Evolutionary conservation across 140 eudicot genomes (phyloP).

Genomic region (Ambrosia hybrid): DNA sequence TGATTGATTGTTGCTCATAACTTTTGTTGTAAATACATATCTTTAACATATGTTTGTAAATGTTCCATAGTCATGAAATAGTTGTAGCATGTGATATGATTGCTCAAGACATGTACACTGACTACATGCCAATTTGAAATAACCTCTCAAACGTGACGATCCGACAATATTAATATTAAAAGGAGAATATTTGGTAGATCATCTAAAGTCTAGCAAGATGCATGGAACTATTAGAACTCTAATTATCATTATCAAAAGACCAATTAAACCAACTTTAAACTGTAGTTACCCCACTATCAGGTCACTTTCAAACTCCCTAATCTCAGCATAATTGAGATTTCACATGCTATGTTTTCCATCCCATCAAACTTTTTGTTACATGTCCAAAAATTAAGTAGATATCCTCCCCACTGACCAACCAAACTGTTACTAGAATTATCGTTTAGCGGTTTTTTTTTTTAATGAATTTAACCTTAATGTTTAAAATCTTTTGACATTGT

Average conservation of each 20-base stretch:
- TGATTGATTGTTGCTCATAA: neutral
- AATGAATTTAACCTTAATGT: neutral
- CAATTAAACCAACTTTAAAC: constrained; percentile 30
- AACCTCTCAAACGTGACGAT: neutral
- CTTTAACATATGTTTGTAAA: neutral
- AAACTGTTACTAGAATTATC: neutral
- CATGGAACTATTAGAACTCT: neutral
- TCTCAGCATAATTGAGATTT: constrained; percentile 34
- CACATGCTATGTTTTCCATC: constrained; percentile 43
- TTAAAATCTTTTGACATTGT: constrained; percentile 2
- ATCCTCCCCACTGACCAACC: neutral
- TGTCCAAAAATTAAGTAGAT: constrained; percentile 20
- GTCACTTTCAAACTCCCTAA: constrained; percentile 33
- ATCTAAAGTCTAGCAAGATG: constrained; percentile 16
- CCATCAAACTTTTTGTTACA: constrained; percentile 25
- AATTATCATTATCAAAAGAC: neutral
- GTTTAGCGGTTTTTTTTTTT: neutral
- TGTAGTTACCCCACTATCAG: constrained; percentile 40
- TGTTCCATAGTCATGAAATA: neutral
- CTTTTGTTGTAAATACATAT: neutral
- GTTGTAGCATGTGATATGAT: neutral
- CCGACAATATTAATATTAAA: neutral
- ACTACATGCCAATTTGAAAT: constrained; percentile 2
- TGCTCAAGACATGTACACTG: neutral
- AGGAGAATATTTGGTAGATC: constrained; percentile 4